These are phyloP conservation scores for Plantago lanceolata DNA, from an alignment of 305 asterid genomes.

Conservation along the genomic window DNA sequence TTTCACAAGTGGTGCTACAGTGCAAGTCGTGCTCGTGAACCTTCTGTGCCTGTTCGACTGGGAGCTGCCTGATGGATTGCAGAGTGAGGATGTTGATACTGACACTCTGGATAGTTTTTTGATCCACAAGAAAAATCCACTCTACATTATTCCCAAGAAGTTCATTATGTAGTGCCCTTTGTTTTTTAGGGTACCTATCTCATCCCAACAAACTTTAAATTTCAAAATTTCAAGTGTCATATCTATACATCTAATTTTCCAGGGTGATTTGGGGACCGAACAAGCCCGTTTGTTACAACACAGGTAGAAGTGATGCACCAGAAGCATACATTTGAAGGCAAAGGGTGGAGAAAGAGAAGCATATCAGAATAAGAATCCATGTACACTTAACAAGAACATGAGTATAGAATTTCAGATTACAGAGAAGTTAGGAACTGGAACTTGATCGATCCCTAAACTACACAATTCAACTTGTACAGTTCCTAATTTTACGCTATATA, in stretches of 20 bases:
- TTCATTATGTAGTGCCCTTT: too few relatives aligned
- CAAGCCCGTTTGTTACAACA: too few relatives aligned
- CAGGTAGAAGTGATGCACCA: too few relatives aligned
- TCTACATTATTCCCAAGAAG: slow-evolving; percentile 3
- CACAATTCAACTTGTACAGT: slow-evolving; percentile 1
- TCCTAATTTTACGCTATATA: background rate
- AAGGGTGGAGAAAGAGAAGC: background rate
- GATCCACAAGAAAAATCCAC: slow-evolving; percentile 15
- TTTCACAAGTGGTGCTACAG: slow-evolving; percentile 16
- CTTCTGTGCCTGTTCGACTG: slow-evolving; percentile 22
- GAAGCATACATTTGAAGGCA: too few relatives aligned
- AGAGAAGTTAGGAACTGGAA: background rate
- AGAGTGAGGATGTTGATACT: slow-evolving; percentile 14
- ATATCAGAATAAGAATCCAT: background rate
- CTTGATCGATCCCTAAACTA: too few relatives aligned
- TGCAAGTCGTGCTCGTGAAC: slow-evolving; percentile 18
- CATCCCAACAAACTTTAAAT: too few relatives aligned
- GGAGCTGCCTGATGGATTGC: slow-evolving; percentile 16
- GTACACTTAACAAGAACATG: slow-evolving; percentile 2
- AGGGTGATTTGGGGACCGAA: too few relatives aligned
- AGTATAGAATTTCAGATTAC: background rate
- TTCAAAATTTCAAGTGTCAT: too few relatives aligned
- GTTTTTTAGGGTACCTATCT: too few relatives aligned
- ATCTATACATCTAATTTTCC: too few relatives aligned
- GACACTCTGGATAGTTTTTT: slow-evolving; percentile 8